Percentiles rank a stretch among this genome's conserved stretches.
These are phyloP conservation scores for Phytophthora colocasiae DNA, from an alignment of 352 stramenopile species.

Conservation along the genomic window DNA sequence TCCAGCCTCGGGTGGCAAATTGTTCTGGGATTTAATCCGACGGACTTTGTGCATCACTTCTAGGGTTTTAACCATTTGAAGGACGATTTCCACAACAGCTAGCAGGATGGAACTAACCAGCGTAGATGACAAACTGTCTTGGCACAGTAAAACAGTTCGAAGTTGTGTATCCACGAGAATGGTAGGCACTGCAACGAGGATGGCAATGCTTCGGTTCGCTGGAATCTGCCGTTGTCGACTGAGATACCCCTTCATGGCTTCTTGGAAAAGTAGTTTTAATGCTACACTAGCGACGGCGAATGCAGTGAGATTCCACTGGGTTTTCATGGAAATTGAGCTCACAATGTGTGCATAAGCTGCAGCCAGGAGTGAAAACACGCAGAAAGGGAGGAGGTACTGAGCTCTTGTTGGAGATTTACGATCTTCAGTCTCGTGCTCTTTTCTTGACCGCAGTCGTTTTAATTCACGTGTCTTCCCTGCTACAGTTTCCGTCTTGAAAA, in stretches of 20 bases:
- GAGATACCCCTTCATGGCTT: conserved; percentile 21
- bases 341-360: conserved; percentile 25
- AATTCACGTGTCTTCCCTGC: conserved; percentile 11
- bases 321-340: conserved; percentile 19
- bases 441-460: conserved; percentile 4
- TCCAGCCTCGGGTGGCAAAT: not conserved
- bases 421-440: not conserved
- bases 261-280: conserved; percentile 18
- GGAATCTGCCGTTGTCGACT: conserved; percentile 12
- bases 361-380: conserved; percentile 15
- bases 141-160: conserved; percentile 24
- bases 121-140: conserved; percentile 13
- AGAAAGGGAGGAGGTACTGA: conserved; percentile 21
- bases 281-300: conserved; percentile 18
- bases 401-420: conserved; percentile 3
- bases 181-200: conserved; percentile 29
- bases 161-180: conserved; percentile 34
- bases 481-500: conserved; percentile 22
- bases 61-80: conserved; percentile 28
- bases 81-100: conserved; percentile 34
- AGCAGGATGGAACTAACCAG: conserved; percentile 31
- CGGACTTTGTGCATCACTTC: conserved; percentile 26
- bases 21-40: conserved; percentile 1
- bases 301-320: conserved; percentile 10
- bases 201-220: conserved; percentile 18